These are phyloP conservation scores for Incumbomyces delicatus DNA, from an alignment of 2,329 filamentous ascomycete genomes.

Conservation along the genomic window DNA sequence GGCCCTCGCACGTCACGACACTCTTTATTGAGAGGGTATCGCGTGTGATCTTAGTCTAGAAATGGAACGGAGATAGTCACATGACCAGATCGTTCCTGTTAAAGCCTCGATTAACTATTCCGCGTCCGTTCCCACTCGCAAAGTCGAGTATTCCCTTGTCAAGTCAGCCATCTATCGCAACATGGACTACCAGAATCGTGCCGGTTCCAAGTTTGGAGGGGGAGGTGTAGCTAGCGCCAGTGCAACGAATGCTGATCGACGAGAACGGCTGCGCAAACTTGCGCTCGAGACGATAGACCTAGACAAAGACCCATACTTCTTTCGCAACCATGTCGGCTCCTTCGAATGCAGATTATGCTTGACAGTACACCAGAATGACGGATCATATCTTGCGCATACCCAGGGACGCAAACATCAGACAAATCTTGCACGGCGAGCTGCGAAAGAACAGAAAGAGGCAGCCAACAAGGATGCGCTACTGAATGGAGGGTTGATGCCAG, in stretches of 20 bases:
- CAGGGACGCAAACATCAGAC: constrained; percentile 99
- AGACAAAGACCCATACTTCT: constrained; percentile 99
- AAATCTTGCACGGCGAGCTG: constrained; percentile 87
- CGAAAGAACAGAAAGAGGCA: constrained; percentile 88
- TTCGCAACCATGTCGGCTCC: constrained; percentile 97
- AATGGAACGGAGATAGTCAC: no score
- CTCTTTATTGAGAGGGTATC: no score
- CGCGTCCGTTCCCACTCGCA: no score
- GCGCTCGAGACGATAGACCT: constrained; percentile 98
- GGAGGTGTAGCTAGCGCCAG: constrained; percentile 90
- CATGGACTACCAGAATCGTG: constrained; percentile 77
- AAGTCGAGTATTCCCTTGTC: no score
- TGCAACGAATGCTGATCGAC: constrained; percentile 90
- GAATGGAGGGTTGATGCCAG: constrained; percentile 61
- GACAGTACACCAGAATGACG: constrained; percentile 97
- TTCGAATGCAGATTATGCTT: constrained; percentile 96
- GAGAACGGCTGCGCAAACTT: constrained; percentile 93
- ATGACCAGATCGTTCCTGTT: no score
- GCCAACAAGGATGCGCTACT: constrained; percentile 56
- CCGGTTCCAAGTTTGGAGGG: constrained; percentile 94
- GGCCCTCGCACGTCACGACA: no score
- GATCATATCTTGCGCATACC: constrained; percentile 95
- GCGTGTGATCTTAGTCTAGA: no score
- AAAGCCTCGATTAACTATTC: no score
- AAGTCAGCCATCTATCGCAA: not conserved